Base-by-base conservation (phyloP, 179 eudicot genomes). In the Monotropa hypopitys region DNA sequence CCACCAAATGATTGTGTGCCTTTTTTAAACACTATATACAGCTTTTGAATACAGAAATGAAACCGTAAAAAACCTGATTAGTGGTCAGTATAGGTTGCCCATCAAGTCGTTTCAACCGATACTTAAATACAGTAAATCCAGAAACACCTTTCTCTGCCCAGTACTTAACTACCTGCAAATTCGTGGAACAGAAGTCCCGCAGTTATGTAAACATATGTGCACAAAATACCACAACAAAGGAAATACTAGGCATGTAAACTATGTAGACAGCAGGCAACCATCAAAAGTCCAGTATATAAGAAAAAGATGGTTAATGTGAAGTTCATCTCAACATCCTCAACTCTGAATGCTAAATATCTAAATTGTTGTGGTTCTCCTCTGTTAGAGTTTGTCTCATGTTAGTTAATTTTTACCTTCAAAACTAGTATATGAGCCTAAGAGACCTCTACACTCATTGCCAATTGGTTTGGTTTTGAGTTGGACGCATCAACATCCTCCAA, bases 131-230 rank as follows among this genome's bases (percentile, higher is more conserved):
- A 53, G 65, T 73, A 56, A 73, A 73, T 51, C 76, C 76, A 53
- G 76, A 73, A 51, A 73, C 65, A 33, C 76, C 76, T 73, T 73
- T 73, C 65, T 73, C 76, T 10, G 76, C 76, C 76, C 76, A 73
- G 76, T 73, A 73, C 40, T 53, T 73, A 56, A 73, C 63, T 32
- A 73, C 65, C 76, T 73, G 76, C 49, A 73, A 35, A 59, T 59
- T 26, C 21, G 16, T 35, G 53, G 33, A 45, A 28, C 56, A 46
- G 3, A 26, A 47, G 7, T 26, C 21, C 18, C 10, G 73, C 73
- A 69, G 50, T 68, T 68, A 50, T 69, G 13, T 32, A 43, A n/a
- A 69, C 73, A 66, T 20, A 38, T 63, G 21, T 35, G 70, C 51
- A 40, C 73, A 21, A 69, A 42, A 68, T 7, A 42, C 9, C 33